Conservation (phyloP, 108 stramenopile genomes). For the Parietichytrium sp. region DNA sequence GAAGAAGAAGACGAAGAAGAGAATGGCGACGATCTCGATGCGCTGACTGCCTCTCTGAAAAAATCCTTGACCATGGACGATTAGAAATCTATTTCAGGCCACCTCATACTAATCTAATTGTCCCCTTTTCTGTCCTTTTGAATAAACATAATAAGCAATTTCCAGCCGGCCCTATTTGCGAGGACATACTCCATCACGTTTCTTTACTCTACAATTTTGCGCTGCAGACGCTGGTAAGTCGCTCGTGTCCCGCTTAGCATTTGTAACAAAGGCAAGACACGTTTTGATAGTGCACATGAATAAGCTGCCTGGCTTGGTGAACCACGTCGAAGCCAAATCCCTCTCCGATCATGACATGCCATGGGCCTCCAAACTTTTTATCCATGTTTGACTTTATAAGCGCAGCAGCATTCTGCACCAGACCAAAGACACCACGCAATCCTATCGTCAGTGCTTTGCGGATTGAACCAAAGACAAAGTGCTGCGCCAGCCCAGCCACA, state of each 20-base stretch:
- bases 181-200: no score
- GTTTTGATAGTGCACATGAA: constrained; percentile 67
- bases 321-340: constrained; percentile 70
- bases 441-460: not conserved
- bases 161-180: no score
- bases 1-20: not conserved
- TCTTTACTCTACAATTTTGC: not conserved
- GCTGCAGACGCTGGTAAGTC: not conserved
- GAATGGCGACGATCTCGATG: not conserved
- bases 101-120: no score
- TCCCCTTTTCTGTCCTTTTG: no score
- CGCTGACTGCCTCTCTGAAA: no score
- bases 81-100: no score
- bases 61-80: no score
- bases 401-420: constrained; percentile 58
- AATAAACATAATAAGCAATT: no score
- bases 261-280: constrained; percentile 65
- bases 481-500: not conserved
- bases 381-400: constrained; percentile 76
- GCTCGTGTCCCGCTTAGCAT: constrained; percentile 43
- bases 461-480: not conserved
- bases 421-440: not conserved
- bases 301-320: constrained; percentile 63
- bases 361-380: constrained; percentile 78
- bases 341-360: constrained; percentile 76